Base-by-base conservation (phyloP, 352 stramenopile genomes). In the Phytophthora citricola region DNA sequence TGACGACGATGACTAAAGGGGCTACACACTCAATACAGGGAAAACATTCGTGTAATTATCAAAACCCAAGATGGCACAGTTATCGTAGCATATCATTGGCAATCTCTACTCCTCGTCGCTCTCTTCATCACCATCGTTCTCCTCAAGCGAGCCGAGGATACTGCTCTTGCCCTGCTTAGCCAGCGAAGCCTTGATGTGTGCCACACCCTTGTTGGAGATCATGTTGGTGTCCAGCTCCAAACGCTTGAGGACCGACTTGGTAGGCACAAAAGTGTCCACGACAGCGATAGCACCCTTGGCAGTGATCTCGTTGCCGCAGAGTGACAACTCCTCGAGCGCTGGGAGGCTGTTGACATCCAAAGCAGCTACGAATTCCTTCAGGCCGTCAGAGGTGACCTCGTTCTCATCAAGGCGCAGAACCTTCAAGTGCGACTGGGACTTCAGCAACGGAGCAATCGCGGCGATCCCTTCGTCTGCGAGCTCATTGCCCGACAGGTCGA, bases 401-500 rank as follows among this genome's bases (percentile, higher is more conserved):
- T 98, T 98, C 66, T 98, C 95, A 58, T 98, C 93, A 20, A 98
- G 54, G 49, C 92, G 82, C 31, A 99, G 73, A 47, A 90, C 76
- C 61, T 85, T 87, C 46, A 99, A 14, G 9, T 36, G 31, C 3
- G 31, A 15, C 9, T 36, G 31, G 72, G 51, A 69, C 71, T n/a
- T 56, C 51, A 95, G 58, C 6, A 84, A 58, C 32, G 67, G 50
- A 17, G 78, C 85, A 20, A 96, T 36, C 29, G 63, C 70, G 5
- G 63, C 54, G 62, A 90, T 81, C 34, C 86, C 91, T 29, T 85
- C 64, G 5, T 69, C 73, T 38, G 90, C 97, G 36, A 98, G 58
- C 20, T 97, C 91, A 65, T 98, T 98, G 51, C 91, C 94, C 20
- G 92, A 98, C 14, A 98, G 78, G 57, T 99, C 92, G n/a, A 99